Percentiles rank a stretch among this genome's conserved stretches.
Conservation (phyloP, 495 filamentous ascomycete genomes). For the Hypoxylon fuscum region DNA sequence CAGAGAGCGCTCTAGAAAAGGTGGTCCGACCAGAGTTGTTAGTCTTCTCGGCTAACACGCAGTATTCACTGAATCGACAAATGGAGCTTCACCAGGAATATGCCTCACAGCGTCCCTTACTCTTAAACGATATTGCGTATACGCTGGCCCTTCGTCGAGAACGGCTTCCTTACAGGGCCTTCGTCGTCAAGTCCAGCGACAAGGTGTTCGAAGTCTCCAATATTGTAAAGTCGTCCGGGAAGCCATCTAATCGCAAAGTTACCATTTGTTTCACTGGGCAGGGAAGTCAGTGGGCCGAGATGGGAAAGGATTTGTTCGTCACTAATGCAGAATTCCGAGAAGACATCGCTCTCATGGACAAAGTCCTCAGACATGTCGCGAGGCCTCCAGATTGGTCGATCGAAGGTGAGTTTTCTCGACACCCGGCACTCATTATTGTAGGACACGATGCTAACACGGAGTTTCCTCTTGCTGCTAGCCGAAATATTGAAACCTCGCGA, state of each 20-base stretch:
- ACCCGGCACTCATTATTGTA: not conserved
- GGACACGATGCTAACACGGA: not conserved
- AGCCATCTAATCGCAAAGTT: constrained; percentile 28
- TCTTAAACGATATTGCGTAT: constrained; percentile 38
- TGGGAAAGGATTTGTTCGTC: constrained; percentile 57
- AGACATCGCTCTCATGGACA: constrained; percentile 41
- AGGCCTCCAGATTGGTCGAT: constrained; percentile 38
- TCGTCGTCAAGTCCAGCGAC: constrained; percentile 26
- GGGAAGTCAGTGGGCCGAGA: constrained; percentile 58
- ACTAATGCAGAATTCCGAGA: constrained; percentile 31
- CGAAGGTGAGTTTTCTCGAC: constrained; percentile 19
- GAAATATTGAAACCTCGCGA: constrained; percentile 30
- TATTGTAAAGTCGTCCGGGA: constrained; percentile 16
- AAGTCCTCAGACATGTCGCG: constrained; percentile 23
- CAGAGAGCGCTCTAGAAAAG: not conserved
- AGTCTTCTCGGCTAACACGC: constrained; percentile 34
- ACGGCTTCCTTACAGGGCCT: constrained; percentile 41
- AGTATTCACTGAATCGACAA: constrained; percentile 30
- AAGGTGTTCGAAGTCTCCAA: constrained; percentile 22
- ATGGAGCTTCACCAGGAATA: constrained; percentile 26
- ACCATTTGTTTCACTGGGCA: constrained; percentile 53
- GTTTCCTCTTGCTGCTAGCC: constrained; percentile 2
- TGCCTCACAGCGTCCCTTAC: constrained; percentile 13
- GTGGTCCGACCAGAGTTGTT: constrained; percentile 31
- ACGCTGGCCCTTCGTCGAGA: constrained; percentile 47